Evolutionary conservation across 176 grass and related monocot genomes (phyloP).

Genomic region (Carex kokanica): DNA sequence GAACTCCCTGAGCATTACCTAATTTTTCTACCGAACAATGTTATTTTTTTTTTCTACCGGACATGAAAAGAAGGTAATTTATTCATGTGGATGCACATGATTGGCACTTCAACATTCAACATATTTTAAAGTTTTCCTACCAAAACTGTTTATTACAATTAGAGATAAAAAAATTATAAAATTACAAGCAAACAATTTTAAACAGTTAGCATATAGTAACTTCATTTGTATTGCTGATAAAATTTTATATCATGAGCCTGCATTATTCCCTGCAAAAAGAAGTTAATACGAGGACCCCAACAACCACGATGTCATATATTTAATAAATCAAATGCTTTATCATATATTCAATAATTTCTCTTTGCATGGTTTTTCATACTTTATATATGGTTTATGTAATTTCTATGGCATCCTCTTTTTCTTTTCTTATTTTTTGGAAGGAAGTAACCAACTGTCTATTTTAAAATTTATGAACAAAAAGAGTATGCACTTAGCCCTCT

Average conservation of each 20-base stretch:
- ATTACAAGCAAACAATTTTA: neutral
- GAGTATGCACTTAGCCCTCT: neutral
- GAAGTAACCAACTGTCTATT: neutral
- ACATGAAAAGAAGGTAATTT: neutral
- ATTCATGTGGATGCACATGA: neutral
- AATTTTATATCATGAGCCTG: neutral
- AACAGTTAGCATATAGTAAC: neutral
- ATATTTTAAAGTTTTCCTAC: neutral
- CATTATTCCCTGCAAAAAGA: neutral
- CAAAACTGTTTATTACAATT: neutral
- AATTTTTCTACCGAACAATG: neutral
- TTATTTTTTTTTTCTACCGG: neutral
- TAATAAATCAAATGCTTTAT: neutral
- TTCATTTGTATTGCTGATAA: neutral
- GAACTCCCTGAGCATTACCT: neutral
- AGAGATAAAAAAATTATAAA: neutral
- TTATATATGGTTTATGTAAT: neutral
- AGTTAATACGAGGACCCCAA: no score
- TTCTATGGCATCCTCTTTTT: neutral
- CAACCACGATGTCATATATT: neutral
- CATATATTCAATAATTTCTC: neutral
- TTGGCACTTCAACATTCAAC: neutral
- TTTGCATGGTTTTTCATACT: neutral
- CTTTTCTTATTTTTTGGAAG: neutral
- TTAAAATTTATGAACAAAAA: neutral